These are phyloP conservation scores for Candida krabiensis DNA, from an alignment of 805 yeast species.

Conservation along the genomic window DNA sequence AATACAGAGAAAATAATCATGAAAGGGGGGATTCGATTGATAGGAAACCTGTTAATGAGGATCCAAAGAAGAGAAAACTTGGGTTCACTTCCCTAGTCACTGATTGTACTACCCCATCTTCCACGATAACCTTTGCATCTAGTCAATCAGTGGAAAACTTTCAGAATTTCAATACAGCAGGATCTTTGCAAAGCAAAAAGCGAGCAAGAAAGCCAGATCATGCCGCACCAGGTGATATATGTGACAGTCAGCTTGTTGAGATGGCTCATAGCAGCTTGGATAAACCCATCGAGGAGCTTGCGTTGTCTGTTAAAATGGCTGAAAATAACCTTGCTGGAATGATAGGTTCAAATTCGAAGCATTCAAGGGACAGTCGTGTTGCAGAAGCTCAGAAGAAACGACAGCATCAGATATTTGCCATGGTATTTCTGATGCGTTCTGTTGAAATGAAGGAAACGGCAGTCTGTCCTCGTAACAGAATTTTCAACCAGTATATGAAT, in stretches of 20 bases:
- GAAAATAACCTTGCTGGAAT: slow-evolving; percentile 26
- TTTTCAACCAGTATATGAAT: slow-evolving; percentile 66
- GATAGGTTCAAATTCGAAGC: slow-evolving; percentile 11
- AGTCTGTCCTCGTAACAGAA: slow-evolving; percentile 62
- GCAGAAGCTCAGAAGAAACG: slow-evolving; percentile 41
- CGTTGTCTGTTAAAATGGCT: slow-evolving; percentile 33
- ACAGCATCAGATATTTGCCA: slow-evolving; percentile 75
- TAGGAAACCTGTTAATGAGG: neutral
- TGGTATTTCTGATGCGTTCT: slow-evolving; percentile 73
- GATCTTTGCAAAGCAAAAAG: slow-evolving; percentile 19
- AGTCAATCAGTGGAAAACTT: slow-evolving; percentile 12
- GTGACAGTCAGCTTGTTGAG: slow-evolving; percentile 38
- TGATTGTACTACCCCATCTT: slow-evolving; percentile 7
- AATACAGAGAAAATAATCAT: neutral
- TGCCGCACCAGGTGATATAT: slow-evolving; percentile 34
- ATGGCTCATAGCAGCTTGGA: slow-evolving; percentile 36
- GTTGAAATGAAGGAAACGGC: slow-evolving; percentile 52
- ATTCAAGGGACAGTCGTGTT: slow-evolving; percentile 18
- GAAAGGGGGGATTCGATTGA: neutral
- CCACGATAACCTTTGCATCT: slow-evolving; percentile 11
- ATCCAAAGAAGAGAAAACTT: slow-evolving; percentile 1
- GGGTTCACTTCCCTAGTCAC: slow-evolving; percentile 7
- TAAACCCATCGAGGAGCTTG: slow-evolving; percentile 37
- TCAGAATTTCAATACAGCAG: slow-evolving; percentile 6
- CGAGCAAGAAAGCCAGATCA: slow-evolving; percentile 33